Evolutionary conservation across 495 filamentous ascomycete genomes (phyloP).

Genomic region (Cryomyces minteri): DNA sequence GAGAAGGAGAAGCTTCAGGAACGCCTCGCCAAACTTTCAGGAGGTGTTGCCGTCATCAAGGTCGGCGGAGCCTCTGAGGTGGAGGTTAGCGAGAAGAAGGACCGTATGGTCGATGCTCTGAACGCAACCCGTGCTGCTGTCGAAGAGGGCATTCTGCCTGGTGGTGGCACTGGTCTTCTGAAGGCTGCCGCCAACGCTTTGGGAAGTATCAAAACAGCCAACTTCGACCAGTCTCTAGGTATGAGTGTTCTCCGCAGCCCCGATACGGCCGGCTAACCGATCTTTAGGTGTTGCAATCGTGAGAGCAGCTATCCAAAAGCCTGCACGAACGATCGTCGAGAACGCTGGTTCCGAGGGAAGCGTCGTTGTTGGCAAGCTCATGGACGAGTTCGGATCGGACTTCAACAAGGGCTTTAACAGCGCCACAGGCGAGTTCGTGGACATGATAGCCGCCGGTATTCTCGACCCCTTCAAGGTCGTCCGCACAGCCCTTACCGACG

Average conservation of each 20-base stretch:
- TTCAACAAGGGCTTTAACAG: slow-evolving; percentile 98
- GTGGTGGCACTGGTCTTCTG: slow-evolving; percentile 93
- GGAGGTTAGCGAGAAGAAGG: slow-evolving; percentile 99
- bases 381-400: slow-evolving; percentile 76
- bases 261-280: slow-evolving; percentile 33
- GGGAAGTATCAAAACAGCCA: slow-evolving; percentile 59
- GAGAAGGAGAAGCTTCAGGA: slow-evolving; percentile 99
- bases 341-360: slow-evolving; percentile 93
- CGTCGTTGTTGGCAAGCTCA: slow-evolving; percentile 94
- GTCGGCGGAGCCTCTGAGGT: slow-evolving; percentile 95
- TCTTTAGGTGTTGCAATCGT: slow-evolving; percentile 95
- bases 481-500: slow-evolving; percentile 83
- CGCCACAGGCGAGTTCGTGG: slow-evolving; percentile 89
- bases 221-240: slow-evolving; percentile 99
- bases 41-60: slow-evolving; percentile 98
- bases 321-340: slow-evolving; percentile 88
- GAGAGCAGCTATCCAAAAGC: slow-evolving; percentile 90
- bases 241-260: too few relatives aligned
- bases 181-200: slow-evolving; percentile 91
- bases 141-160: slow-evolving; percentile 95
- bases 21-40: slow-evolving; percentile 96
- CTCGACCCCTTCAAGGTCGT: slow-evolving; percentile 99
- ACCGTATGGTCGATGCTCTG: slow-evolving; percentile 92
- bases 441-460: slow-evolving; percentile 95
- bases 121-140: slow-evolving; percentile 97